Conservation (phyloP, 148 eudicot genomes). For the Mesembryanthemum crystallinum region DNA sequence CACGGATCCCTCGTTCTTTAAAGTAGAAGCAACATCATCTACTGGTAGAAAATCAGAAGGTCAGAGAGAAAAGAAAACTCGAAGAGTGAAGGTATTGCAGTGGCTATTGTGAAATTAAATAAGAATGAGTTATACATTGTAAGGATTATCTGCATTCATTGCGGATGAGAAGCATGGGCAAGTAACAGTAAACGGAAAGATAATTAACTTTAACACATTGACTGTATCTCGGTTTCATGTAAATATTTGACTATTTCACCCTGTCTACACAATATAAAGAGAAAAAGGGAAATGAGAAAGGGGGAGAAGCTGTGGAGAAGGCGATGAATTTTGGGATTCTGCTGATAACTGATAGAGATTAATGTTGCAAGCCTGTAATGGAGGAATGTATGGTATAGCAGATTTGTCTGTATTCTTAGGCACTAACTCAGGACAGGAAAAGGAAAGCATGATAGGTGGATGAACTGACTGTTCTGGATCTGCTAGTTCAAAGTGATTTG, state of each 20-base stretch:
- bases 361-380: neutral
- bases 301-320: neutral
- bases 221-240: neutral
- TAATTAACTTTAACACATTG: neutral
- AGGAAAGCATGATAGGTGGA: neutral
- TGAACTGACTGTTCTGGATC: neutral
- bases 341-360: neutral
- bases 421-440: neutral
- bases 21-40: constrained; percentile 47
- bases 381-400: neutral
- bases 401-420: neutral
- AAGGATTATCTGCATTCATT: neutral
- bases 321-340: neutral
- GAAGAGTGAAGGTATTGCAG: constrained; percentile 69
- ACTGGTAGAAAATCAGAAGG: constrained; percentile 51
- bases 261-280: neutral
- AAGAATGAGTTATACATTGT: neutral
- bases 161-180: neutral
- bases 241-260: neutral
- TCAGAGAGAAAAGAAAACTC: constrained; percentile 74
- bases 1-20: constrained; percentile 91
- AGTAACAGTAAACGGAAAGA: neutral
- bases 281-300: neutral
- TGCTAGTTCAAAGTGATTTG: neutral
- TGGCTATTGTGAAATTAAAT: neutral